phyloP scores from a whole-genome alignment of 345 rosid species.

The Heritiera fomes region DNA sequence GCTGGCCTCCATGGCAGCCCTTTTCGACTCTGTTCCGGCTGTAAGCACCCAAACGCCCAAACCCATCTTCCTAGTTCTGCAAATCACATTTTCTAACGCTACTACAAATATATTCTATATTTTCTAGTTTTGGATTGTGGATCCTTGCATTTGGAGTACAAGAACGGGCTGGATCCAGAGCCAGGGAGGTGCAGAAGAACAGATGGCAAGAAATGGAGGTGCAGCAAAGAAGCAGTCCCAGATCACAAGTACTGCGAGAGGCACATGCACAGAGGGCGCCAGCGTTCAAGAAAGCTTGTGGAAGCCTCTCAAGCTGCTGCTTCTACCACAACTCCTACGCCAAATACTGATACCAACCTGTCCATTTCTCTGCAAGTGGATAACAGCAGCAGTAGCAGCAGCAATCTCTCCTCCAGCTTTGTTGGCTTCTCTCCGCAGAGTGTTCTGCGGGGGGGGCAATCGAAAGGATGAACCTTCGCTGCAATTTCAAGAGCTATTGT shows the following conservation, averaged over 20 bases:
- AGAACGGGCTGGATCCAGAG: constrained; percentile 42
- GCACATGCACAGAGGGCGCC: constrained; percentile 55
- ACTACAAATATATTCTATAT: no score
- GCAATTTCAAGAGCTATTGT: constrained; percentile 1
- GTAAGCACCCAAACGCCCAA: constrained; percentile 31
- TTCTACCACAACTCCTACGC: not conserved
- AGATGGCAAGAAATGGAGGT: constrained; percentile 66
- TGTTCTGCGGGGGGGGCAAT: constrained; percentile 15
- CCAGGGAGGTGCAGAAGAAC: constrained; percentile 62
- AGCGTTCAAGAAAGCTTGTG: constrained; percentile 59
- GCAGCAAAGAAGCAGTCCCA: constrained; percentile 47
- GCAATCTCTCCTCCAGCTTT: constrained; percentile 15
- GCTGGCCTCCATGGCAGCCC: constrained; percentile 26
- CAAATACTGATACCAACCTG: constrained; percentile 31
- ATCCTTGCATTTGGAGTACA: constrained; percentile 27
- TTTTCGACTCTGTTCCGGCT: constrained; percentile 35
- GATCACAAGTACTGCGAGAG: constrained; percentile 53
- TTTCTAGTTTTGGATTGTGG: constrained; percentile 27
- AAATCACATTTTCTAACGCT: not conserved
- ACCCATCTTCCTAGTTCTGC: not conserved
- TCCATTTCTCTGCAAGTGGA: constrained; percentile 36
- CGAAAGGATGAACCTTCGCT: constrained; percentile 18
- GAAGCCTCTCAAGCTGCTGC: constrained; percentile 33
- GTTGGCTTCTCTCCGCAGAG: constrained; percentile 17
- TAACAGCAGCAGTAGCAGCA: not conserved